Base-by-base conservation (phyloP, 257 asterid genomes). In the Petunia axillaris region DNA sequence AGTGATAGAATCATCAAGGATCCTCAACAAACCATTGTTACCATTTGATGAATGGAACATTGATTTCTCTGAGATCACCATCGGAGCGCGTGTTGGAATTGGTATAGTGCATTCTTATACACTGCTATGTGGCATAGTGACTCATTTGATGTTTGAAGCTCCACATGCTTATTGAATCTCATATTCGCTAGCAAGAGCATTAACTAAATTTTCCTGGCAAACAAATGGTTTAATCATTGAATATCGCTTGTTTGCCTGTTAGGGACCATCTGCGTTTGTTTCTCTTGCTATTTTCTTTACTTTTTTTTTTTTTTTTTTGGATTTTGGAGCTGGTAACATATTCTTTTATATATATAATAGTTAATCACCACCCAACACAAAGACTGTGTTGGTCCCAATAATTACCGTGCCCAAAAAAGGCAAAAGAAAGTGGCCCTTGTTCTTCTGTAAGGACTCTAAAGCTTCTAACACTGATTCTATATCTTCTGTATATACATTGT, bases 11-110 rank as follows among this genome's bases (percentile, higher is more conserved):
- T 87, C 93, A 14, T 88, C 97, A 8, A 91, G 87, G 91, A 89
- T 93, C 85, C 86, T 84, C 81, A 89, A 87, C 86, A 88, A 87
- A 87, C 98, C 95, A 63, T 82, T 94, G 86, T 86, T 94, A 79
- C 97, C 98, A 46, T 94, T 83, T 53, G 84, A 89, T 83, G 98
- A 89, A 87, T 94, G 98, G 98, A 91, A 93, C 82, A 93, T 94
- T 37, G 97, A 94, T 84, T 91, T 89, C 84, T 90, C 97, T 8
- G 98, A 94, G 85, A 62, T 93, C 76, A 84, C 92, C 79, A 91
- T 91, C 39, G 98, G 98, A 85, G 85, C 87, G 76, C 98, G 97
- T 57, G 94, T 93, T 48, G 98, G 98, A 82, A 94, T 94, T 44
- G 98, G 98, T 94, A 93, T 68, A 93, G 81, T 16, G 44, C 70